Evolutionary conservation across 768 basidiomycete genomes (phyloP).

Genomic region (Punctularia strigosozonata): DNA sequence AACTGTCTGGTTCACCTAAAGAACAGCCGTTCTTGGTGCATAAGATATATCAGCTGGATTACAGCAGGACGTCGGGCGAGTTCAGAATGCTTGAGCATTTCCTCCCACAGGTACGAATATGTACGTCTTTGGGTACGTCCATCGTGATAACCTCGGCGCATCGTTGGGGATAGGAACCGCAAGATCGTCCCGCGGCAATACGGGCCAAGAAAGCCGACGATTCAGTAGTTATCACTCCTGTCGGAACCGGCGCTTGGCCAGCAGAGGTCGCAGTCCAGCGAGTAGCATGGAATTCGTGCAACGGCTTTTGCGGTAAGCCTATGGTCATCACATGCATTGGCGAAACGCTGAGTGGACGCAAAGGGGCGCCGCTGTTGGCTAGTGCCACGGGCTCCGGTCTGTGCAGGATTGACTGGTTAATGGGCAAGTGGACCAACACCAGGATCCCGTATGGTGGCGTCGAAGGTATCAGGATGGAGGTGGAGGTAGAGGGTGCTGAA

Average conservation of each 20-base stretch:
- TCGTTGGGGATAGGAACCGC: constrained; percentile 31
- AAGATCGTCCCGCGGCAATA: constrained; percentile 29
- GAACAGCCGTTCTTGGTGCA: constrained; percentile 64
- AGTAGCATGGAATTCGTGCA: constrained; percentile 71
- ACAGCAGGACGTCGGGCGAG: constrained; percentile 60
- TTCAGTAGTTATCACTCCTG: constrained; percentile 16
- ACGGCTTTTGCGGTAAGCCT: constrained; percentile 50
- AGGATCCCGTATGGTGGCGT: constrained; percentile 57
- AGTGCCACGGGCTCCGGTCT: constrained; percentile 78
- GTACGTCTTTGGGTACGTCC: not conserved
- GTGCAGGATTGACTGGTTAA: constrained; percentile 72
- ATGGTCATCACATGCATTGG: too few relatives aligned
- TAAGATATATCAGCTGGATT: constrained; percentile 81
- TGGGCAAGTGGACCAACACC: constrained; percentile 63
- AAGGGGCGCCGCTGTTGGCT: constrained; percentile 55
- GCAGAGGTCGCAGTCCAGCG: constrained; percentile 67
- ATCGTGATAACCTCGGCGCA: constrained; percentile 3
- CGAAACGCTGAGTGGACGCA: too few relatives aligned
- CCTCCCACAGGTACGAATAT: constrained; percentile 48
- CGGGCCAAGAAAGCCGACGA: constrained; percentile 22
- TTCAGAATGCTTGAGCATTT: constrained; percentile 87
- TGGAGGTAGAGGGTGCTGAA: constrained; percentile 11
- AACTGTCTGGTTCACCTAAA: not conserved
- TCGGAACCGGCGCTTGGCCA: constrained; percentile 64
- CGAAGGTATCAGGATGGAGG: constrained; percentile 48